Evolutionary conservation across 139 green algal genomes (phyloP).

Genomic region (Chlamydomonas asymmetrica): DNA sequence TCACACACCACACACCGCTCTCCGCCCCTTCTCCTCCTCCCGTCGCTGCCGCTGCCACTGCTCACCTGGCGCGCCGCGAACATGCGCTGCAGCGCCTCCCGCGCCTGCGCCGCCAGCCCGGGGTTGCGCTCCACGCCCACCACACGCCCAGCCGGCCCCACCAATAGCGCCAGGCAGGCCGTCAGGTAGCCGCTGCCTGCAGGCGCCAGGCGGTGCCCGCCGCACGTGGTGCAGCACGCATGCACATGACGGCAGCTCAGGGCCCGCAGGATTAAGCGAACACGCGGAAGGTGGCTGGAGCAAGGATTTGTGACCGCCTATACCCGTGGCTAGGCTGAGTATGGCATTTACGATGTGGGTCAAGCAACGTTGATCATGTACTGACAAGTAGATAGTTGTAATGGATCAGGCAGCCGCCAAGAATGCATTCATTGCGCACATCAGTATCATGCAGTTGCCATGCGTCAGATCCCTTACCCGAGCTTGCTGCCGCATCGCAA

Average conservation of each 20-base stretch:
- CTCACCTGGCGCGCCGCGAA: too few species aligned
- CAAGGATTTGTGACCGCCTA: too few species aligned
- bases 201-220: background rate
- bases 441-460: too few species aligned
- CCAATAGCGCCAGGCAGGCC: conserved; percentile 76
- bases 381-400: background rate
- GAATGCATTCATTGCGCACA: too few species aligned
- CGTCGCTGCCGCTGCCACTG: too few species aligned
- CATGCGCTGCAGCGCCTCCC: too few species aligned
- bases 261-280: background rate
- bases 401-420: too few species aligned
- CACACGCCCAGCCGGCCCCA: conserved; percentile 47
- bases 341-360: background rate
- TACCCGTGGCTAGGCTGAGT: background rate
- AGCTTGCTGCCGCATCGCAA: too few species aligned
- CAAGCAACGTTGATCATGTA: background rate
- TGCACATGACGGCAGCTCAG: background rate
- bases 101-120: conserved; percentile 15
- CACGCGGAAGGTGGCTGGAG: background rate
- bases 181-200: conserved; percentile 76
- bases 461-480: too few species aligned
- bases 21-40: too few species aligned
- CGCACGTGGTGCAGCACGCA: background rate
- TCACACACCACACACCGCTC: too few species aligned
- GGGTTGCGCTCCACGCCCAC: conserved; percentile 65